Conservation (phyloP, 2,329 filamentous ascomycete species). For the Aspergillus fijiensis region DNA sequence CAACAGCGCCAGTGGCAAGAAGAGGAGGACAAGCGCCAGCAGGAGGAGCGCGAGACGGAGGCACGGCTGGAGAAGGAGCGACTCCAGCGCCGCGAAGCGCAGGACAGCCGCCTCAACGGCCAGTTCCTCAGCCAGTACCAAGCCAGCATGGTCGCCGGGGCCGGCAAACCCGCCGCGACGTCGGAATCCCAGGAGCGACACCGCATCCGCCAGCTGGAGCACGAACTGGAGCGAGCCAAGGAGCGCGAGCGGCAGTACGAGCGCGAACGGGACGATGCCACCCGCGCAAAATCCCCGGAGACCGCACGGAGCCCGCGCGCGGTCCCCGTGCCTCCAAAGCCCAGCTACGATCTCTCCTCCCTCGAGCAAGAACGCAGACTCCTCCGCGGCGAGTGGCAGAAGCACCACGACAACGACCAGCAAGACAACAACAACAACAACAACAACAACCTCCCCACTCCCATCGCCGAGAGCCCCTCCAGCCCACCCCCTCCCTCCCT, state of each 20-base stretch:
- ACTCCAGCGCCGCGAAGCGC: conserved; percentile 58
- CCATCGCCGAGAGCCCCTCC: conserved; percentile 10
- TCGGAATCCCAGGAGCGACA: conserved; percentile 57
- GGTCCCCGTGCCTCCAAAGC: conserved; percentile 35
- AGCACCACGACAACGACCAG: conserved; percentile 32
- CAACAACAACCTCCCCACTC: background rate
- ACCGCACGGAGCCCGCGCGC: conserved; percentile 31
- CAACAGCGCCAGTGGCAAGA: conserved; percentile 69
- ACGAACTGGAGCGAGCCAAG: conserved; percentile 65
- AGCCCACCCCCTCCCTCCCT: conserved; percentile 12
- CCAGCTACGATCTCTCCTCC: conserved; percentile 58
- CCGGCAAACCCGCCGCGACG: conserved; percentile 39
- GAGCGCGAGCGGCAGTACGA: conserved; percentile 66
- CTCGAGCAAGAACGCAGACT: conserved; percentile 61
- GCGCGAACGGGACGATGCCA: conserved; percentile 55
- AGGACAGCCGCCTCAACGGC: conserved; percentile 70
- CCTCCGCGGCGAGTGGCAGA: conserved; percentile 57
- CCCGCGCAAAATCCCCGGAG: conserved; percentile 31
- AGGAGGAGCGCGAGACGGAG: conserved; percentile 73
- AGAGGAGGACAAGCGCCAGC: conserved; percentile 69
- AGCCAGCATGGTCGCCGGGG: conserved; percentile 58
- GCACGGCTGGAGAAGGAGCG: conserved; percentile 66
- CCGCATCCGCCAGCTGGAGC: conserved; percentile 78
- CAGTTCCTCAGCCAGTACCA: conserved; percentile 88
- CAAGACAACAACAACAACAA: background rate